Base-by-base conservation (phyloP, 164 flowering plant species). In the Magnolia sinica region DNA sequence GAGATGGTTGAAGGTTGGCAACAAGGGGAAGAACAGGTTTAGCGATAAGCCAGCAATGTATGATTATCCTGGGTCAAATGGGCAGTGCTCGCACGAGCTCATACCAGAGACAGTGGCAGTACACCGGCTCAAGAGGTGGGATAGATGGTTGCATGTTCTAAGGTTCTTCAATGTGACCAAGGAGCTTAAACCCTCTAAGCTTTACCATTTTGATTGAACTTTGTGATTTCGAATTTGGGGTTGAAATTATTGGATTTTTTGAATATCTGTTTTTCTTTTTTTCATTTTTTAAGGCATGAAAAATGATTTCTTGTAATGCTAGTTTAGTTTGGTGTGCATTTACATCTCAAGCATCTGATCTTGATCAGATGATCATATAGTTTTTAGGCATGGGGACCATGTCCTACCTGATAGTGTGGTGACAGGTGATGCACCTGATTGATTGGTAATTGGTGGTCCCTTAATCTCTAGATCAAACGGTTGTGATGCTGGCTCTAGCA, bases 31-130 rank as follows among this genome's bases (percentile, higher is more conserved):
- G 79, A 86, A 87, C 76, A 65, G 92, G 76, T 84, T 76, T 72
- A 75, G 82, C 7, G 69, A 79, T 22, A 91, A 91, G 75, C 89
- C 89, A 13, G 85, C 83, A 2, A 91, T 91, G 92, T 88, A 91
- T 70, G 90, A 91, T 71, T 88, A 83, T 79, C 89, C 92, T 1
- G 89, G 88, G 59, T 78, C 88, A 0, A 86, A 87, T 55, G 87
- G 89, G n/a, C 76, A 72, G 76, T 90, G 94, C 78, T 84, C 92
- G 0, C 94, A 90, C 70, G 88, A 88, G 68, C 86, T 87, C 22
- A 84, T 87, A 79, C 79, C 88, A 2, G 86, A 87, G 8, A 89
- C 92, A 9, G 76, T 89, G 23, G 92, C 90, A 0, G 91, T 89
- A 73, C 94, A 91, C 72, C 72, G 86, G 81, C 82, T 91, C 4